Evolutionary conservation across 495 filamentous ascomycete genomes (phyloP), one percentile per base, ranked within the genome.

Genomic region (Penicillium longicatenatum): DNA sequence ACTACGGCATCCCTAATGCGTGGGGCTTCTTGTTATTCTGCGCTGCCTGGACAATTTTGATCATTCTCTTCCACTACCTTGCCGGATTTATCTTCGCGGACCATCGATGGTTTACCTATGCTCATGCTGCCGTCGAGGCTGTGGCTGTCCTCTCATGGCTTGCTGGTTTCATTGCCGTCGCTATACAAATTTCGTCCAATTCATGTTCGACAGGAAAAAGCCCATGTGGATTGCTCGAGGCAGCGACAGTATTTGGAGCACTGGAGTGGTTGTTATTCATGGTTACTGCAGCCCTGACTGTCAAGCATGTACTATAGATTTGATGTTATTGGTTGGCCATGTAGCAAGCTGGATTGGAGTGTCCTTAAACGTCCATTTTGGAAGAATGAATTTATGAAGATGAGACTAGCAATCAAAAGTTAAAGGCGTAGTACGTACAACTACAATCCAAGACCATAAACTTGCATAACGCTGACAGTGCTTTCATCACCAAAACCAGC

Each of bases 391-490:
- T 26, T 26, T 6, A 26, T 1, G 26, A 6, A 4, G 0, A 26
- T 26, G 26, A 26, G 26, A 26, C 26, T 26, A 26, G 26, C 26
- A 26, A 5, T 26, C 4, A 0, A 26, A 26, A 26, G 7, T 26
- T 26, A 26, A 26, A 26, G 26, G 7, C 26, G 11, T 35, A 14
- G 10, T 12, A 35, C 31, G 6, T 63, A 54, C 57, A 41, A 62
- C 48, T 33, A 39, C 42, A 61, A 61, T n/a, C 56, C 55, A 21
- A 10, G 9, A 8, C 66, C 72, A 68, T 67, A 78, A 8, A 66
- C 61, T 31, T 68, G 64, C 31, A 78, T 68, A 51, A 79, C 73
- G 44, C 69, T 71, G 12, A 72, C 67, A 45, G 65, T 70, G 2
- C 66, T 64, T 49, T 68, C 63, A 10, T 31, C 64, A 12, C 75